Conservation (phyloP, 108 stramenopile genomes). For the Aurantiochytrium sp. region DNA sequence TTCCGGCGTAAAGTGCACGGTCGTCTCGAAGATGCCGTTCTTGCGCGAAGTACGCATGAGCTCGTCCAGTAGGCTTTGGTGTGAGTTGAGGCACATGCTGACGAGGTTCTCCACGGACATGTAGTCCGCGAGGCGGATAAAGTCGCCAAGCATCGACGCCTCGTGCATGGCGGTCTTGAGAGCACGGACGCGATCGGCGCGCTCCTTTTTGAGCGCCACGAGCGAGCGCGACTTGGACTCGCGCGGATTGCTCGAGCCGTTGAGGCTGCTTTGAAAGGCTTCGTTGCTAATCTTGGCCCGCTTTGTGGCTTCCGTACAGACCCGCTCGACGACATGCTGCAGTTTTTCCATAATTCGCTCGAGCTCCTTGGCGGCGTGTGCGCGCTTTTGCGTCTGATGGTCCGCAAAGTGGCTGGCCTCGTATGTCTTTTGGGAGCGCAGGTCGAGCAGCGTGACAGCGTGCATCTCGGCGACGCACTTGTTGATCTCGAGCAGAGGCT, state of each 20-base stretch:
- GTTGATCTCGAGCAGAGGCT: conserved; percentile 44
- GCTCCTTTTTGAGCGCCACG: conserved; percentile 53
- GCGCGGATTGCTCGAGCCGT: conserved; percentile 7
- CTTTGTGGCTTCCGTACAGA: conserved; percentile 45
- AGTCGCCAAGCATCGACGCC: conserved; percentile 47
- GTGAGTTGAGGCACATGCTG: conserved; percentile 17
- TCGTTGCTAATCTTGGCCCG: conserved; percentile 32
- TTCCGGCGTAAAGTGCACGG: conserved; percentile 31
- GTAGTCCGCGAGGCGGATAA: conserved; percentile 61
- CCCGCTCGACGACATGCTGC: conserved; percentile 20
- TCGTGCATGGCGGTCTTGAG: conserved; percentile 43
- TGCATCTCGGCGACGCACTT: conserved; percentile 35
- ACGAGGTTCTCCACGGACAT: conserved; percentile 56
- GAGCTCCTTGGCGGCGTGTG: conserved; percentile 43
- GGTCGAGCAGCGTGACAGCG: neutral
- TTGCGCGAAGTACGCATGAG: conserved; percentile 29
- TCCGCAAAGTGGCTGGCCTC: conserved; percentile 37
- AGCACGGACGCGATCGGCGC: conserved; percentile 31
- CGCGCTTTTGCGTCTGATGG: conserved; percentile 35
- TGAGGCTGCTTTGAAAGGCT: neutral
- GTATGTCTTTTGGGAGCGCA: neutral
- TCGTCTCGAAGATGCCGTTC: conserved; percentile 49
- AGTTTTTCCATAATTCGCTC: conserved; percentile 37
- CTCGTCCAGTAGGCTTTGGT: conserved; percentile 26
- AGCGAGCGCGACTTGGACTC: conserved; percentile 53